Percentiles rank a stretch among this genome's conserved stretches.
These are phyloP conservation scores for Solanum okadae DNA, from an alignment of 257 asterid species.

Conservation along the genomic window DNA sequence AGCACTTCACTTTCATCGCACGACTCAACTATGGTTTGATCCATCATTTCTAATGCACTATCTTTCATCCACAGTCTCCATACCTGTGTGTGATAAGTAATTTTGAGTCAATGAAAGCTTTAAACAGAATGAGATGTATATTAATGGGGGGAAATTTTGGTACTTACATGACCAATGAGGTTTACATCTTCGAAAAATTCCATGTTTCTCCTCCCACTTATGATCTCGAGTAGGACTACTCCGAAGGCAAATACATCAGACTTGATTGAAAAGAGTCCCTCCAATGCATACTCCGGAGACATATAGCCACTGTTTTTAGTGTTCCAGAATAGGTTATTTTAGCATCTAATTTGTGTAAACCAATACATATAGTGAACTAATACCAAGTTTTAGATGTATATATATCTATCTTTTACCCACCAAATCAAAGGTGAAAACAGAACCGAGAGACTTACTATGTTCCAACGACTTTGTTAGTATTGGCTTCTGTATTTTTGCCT, in stretches of 20 bases:
- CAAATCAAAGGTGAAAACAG: not conserved
- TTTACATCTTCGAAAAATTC: slow-evolving; percentile 4
- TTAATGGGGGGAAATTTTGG: not conserved
- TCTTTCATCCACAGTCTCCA: slow-evolving; percentile 23
- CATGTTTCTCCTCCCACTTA: slow-evolving; percentile 16
- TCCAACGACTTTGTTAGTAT: slow-evolving; percentile 1
- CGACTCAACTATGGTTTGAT: not conserved
- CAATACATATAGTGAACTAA: not conserved
- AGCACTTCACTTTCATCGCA: slow-evolving; percentile 1
- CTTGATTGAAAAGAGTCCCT: slow-evolving; percentile 16
- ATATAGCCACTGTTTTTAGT: slow-evolving; percentile 12
- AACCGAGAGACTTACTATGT: slow-evolving; percentile 9
- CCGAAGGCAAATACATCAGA: slow-evolving; percentile 24
- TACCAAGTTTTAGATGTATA: not conserved
- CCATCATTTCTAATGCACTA: slow-evolving; percentile 8
- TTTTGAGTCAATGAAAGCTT: not conserved
- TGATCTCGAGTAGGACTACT: slow-evolving; percentile 15
- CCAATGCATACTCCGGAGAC: slow-evolving; percentile 21
- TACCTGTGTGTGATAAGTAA: not conserved
- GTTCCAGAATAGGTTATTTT: not conserved
- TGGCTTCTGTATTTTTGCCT: not conserved
- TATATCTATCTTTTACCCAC: not conserved
- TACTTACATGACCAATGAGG: slow-evolving; percentile 20
- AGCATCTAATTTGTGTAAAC: not conserved
- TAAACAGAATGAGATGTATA: not conserved